phyloP scores from a whole-genome alignment of 129 eudicot species.

The Ambrosia trifida region DNA sequence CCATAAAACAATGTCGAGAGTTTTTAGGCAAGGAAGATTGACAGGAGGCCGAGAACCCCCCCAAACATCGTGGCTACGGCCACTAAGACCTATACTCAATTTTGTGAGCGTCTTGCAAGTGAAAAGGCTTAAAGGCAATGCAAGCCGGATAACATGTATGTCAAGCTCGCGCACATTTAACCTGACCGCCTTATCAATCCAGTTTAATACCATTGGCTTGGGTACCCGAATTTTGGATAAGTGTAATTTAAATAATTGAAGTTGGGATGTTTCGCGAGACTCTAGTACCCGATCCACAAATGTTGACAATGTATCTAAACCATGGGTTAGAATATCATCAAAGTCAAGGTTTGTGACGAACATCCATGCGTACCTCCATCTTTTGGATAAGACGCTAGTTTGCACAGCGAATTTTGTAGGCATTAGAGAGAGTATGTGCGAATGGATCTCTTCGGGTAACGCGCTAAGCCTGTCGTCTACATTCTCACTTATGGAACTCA shows the following conservation, averaged over 20 bases:
- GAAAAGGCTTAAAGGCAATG: not conserved
- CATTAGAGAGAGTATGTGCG: conserved; percentile 4
- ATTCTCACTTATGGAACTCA: not conserved
- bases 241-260: not conserved
- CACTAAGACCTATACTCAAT: not conserved
- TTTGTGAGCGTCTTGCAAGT: conserved; percentile 6
- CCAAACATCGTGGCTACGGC: not conserved
- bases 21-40: conserved; percentile 5
- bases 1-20: not conserved
- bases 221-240: not conserved
- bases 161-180: not conserved
- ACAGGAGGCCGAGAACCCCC: not conserved
- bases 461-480: not conserved
- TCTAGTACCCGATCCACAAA: not conserved
- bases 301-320: not conserved
- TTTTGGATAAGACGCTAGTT: not conserved
- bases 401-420: not conserved
- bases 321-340: not conserved
- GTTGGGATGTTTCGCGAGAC: not conserved
- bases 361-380: not conserved
- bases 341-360: not conserved
- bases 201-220: not conserved
- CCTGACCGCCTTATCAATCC: not conserved
- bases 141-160: not conserved
- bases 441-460: not conserved